Evolutionary conservation across 768 basidiomycete genomes (phyloP).

Genomic region (Amanita rimosa): DNA sequence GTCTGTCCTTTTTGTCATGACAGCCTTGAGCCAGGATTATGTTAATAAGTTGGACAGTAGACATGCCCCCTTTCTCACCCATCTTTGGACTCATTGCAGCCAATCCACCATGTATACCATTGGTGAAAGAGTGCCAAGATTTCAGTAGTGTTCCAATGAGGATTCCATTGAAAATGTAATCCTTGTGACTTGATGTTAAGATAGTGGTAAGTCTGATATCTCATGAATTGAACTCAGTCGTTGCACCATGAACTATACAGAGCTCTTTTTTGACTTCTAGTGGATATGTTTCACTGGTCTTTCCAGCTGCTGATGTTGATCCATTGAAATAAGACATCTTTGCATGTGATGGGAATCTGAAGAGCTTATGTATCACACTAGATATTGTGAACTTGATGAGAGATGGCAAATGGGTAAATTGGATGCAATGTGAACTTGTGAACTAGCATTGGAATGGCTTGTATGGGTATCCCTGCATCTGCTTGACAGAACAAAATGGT

Average conservation of each 20-base stretch:
- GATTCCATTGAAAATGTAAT: no score
- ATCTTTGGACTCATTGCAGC: no score
- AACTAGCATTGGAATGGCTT: constrained; percentile 31
- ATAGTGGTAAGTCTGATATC: constrained; percentile 24
- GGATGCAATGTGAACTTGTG: constrained; percentile 1
- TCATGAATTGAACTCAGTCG: constrained; percentile 18
- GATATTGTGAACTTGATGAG: constrained; percentile 14
- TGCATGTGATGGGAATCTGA: constrained; percentile 19
- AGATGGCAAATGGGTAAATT: constrained; percentile 19
- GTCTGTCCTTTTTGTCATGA: no score
- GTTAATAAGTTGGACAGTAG: no score
- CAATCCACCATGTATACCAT: no score
- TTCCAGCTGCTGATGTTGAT: constrained; percentile 20
- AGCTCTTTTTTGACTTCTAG: constrained; percentile 27
- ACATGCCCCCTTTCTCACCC: no score
- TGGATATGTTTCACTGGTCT: constrained; percentile 19
- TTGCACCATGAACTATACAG: constrained; percentile 14
- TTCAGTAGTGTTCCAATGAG: no score
- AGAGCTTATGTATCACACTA: constrained; percentile 20
- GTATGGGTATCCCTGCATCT: constrained; percentile 27
- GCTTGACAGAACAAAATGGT: constrained; percentile 26
- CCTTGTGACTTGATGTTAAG: constrained; percentile 21
- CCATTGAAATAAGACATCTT: constrained; percentile 31
- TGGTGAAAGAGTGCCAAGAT: no score
- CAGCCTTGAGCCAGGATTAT: no score